Conservation (phyloP, 176 grass and related monocot species). For the Zoysia pacifica region DNA sequence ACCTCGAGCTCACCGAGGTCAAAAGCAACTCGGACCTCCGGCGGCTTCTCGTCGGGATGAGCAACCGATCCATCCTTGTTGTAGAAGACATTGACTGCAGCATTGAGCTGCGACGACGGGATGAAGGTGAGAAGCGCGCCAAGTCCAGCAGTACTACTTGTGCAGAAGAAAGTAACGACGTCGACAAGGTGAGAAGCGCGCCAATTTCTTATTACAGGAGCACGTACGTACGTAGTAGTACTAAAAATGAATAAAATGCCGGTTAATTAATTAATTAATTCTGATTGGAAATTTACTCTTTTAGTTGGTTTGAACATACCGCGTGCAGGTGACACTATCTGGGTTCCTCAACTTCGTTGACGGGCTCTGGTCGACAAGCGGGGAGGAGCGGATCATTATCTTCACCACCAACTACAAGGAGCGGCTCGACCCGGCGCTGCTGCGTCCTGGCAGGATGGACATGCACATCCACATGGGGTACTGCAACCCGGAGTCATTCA, state of each 20-base stretch:
- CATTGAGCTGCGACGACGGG: constrained; percentile 38
- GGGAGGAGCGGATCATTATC: constrained; percentile 47
- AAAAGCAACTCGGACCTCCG: constrained; percentile 40
- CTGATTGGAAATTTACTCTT: neutral
- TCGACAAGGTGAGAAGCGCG: constrained; percentile 26
- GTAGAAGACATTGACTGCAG: constrained; percentile 60
- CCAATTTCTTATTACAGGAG: no score
- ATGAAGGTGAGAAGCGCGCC: neutral
- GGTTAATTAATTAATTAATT: neutral
- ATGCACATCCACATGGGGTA: constrained; percentile 50
- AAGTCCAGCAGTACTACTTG: neutral
- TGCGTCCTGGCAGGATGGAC: constrained; percentile 51
- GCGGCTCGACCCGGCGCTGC: constrained; percentile 42
- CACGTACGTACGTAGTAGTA: no score
- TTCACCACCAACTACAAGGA: constrained; percentile 46
- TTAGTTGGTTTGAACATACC: no score
- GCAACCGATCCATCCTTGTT: constrained; percentile 52
- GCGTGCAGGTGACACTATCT: constrained; percentile 32
- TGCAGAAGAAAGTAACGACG: constrained; percentile 22
- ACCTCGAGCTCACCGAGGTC: constrained; percentile 58
- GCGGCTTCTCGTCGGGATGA: constrained; percentile 39
- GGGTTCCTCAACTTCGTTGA: constrained; percentile 43
- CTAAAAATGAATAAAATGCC: no score
- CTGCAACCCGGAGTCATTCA: constrained; percentile 38
- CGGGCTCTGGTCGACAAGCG: constrained; percentile 42